phyloP scores from a whole-genome alignment of 352 stramenopile genomes.

The Phytopythium cucurbitacearum region DNA sequence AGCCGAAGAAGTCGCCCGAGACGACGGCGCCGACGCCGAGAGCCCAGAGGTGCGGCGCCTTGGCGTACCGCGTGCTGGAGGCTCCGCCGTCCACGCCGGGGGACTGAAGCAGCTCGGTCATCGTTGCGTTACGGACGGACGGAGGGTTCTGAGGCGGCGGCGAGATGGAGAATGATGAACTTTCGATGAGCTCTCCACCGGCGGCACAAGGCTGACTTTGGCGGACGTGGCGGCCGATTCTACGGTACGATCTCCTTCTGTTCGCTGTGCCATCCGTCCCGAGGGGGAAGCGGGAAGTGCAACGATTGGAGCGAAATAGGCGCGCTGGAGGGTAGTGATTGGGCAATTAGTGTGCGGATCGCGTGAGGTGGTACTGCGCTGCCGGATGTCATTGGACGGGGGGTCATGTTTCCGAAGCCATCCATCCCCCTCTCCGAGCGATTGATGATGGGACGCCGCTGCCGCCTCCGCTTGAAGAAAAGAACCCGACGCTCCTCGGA shows the following conservation, averaged over 20 bases:
- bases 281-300: not conserved
- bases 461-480: no score
- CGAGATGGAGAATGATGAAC: not conserved
- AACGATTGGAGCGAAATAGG: not conserved
- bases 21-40: slow-evolving; percentile 54
- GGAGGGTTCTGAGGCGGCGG: not conserved
- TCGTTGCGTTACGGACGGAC: not conserved
- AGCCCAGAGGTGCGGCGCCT: slow-evolving; percentile 51
- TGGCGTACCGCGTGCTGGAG: slow-evolving; percentile 35
- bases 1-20: slow-evolving; percentile 62
- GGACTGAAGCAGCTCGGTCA: slow-evolving; percentile 1
- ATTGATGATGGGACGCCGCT: no score
- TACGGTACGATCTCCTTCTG: not conserved
- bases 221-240: not conserved
- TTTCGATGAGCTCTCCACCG: not conserved
- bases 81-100: not conserved
- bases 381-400: no score
- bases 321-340: not conserved
- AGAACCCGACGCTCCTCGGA: no score
- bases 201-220: not conserved
- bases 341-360: not conserved
- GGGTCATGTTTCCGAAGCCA: no score
- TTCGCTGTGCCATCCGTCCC: not conserved
- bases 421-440: no score
- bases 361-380: no score